phyloP scores from a whole-genome alignment of 2,329 filamentous ascomycete species.

The Zasmidium citrigriseum region DNA sequence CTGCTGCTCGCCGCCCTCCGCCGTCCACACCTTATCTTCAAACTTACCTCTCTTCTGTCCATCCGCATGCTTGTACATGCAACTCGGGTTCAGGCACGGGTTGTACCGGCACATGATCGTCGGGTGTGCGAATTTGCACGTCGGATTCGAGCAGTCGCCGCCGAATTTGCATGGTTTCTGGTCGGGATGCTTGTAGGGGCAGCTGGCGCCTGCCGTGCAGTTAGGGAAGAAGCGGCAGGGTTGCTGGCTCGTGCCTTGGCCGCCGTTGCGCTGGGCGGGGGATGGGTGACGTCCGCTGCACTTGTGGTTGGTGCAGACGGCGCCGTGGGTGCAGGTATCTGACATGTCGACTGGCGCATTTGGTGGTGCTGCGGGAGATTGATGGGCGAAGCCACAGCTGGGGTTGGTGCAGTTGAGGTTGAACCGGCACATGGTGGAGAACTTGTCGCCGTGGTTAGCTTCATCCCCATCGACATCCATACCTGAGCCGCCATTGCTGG shows the following conservation, averaged over 20 bases:
- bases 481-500: conserved; percentile 40
- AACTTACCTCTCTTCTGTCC: conserved; percentile 82
- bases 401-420: conserved; percentile 85
- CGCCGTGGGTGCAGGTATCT: conserved; percentile 81
- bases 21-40: conserved; percentile 88
- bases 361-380: conserved; percentile 84
- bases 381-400: conserved; percentile 91
- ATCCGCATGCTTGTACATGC: conserved; percentile 85
- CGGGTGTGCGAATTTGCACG: conserved; percentile 89
- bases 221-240: conserved; percentile 89
- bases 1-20: conserved; percentile 49
- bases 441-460: conserved; percentile 53
- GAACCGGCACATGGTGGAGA: conserved; percentile 78
- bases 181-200: conserved; percentile 84
- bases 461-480: conserved; percentile 64
- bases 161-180: conserved; percentile 91
- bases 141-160: conserved; percentile 75
- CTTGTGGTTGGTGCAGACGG: conserved; percentile 93
- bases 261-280: conserved; percentile 74
- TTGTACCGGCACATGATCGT: conserved; percentile 85
- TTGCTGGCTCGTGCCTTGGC: conserved; percentile 69
- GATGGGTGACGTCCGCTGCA: conserved; percentile 91
- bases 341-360: conserved; percentile 70
- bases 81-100: conserved; percentile 86
- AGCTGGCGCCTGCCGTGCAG: conserved; percentile 78